Conservation (phyloP, 208 protist genomes). For the Leptomonas seymouri region DNA sequence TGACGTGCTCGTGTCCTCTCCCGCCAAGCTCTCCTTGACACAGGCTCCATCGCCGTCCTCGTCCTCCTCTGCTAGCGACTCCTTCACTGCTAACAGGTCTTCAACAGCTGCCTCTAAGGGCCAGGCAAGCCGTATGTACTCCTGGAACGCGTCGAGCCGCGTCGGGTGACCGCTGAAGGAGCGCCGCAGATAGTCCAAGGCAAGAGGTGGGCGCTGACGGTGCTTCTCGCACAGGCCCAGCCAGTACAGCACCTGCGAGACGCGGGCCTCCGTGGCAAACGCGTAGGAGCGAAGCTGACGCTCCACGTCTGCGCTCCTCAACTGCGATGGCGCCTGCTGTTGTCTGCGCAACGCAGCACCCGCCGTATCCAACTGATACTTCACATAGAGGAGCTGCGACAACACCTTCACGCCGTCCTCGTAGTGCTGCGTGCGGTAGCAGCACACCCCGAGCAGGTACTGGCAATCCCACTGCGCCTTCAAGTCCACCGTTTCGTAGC, state of each 20-base stretch:
- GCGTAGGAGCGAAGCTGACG: conserved; percentile 15
- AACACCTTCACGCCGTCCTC: conserved; percentile 61
- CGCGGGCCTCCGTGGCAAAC: conserved; percentile 32
- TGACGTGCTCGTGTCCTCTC: neutral
- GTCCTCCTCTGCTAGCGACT: conserved; percentile 18
- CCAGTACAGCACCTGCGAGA: conserved; percentile 62
- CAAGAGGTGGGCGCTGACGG: conserved; percentile 29
- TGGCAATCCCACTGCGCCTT: conserved; percentile 71
- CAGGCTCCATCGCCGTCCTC: neutral
- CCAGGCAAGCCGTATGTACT: conserved; percentile 41
- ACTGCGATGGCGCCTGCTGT: neutral
- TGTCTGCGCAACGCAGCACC: conserved; percentile 17
- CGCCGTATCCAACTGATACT: conserved; percentile 21
- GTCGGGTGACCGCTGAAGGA: conserved; percentile 41
- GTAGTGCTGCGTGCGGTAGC: conserved; percentile 62
- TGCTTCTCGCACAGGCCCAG: conserved; percentile 61
- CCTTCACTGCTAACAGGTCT: conserved; percentile 18
- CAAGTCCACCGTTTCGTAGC: conserved; percentile 41
- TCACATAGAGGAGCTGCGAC: conserved; percentile 49
- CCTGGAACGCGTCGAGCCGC: conserved; percentile 56
- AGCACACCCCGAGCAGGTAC: conserved; percentile 82
- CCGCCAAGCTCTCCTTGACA: neutral
- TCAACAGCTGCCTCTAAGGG: conserved; percentile 23
- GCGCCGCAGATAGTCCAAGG: conserved; percentile 23
- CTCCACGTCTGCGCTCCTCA: neutral